A percentile compares a stretch with the other conserved stretches of the same genome.
These are phyloP conservation scores for Rostrohypoxylon terebratum DNA, from an alignment of 495 filamentous ascomycete genomes.

Conservation along the genomic window DNA sequence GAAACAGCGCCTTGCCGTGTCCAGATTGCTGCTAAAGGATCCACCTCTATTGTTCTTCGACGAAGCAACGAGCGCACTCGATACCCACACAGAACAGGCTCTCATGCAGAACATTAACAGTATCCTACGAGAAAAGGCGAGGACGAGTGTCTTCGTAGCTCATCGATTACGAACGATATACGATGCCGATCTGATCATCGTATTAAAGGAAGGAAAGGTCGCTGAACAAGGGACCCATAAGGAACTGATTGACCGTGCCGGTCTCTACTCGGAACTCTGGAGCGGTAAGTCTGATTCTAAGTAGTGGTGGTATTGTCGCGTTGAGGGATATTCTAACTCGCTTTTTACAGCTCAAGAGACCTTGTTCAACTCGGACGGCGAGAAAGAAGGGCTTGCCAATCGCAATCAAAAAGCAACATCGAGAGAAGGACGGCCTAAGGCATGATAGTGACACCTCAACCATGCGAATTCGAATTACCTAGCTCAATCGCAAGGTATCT, in stretches of 20 bases:
- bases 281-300: conserved; percentile 68
- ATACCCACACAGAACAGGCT: conserved; percentile 94
- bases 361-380: conserved; percentile 54
- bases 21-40: conserved; percentile 88
- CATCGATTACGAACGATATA: conserved; percentile 93
- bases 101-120: conserved; percentile 93
- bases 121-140: conserved; percentile 86
- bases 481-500: not conserved
- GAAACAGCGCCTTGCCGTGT: conserved; percentile 92
- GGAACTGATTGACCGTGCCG: conserved; percentile 80
- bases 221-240: conserved; percentile 89
- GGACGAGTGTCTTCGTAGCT: conserved; percentile 94
- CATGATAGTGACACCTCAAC: not conserved
- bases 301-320: not conserved
- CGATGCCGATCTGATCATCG: conserved; percentile 94
- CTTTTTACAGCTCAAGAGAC: conserved; percentile 57
- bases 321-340: conserved; percentile 29
- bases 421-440: not conserved
- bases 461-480: not conserved
- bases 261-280: conserved; percentile 92
- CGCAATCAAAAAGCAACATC: not conserved
- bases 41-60: conserved; percentile 96
- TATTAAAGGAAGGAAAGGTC: conserved; percentile 83
- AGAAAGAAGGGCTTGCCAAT: conserved; percentile 39
- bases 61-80: conserved; percentile 94